Evolutionary conservation across 1,284 basidiomycete species (phyloP), one percentile per base, ranked within the genome.

Genomic region (Irpex sp.): DNA sequence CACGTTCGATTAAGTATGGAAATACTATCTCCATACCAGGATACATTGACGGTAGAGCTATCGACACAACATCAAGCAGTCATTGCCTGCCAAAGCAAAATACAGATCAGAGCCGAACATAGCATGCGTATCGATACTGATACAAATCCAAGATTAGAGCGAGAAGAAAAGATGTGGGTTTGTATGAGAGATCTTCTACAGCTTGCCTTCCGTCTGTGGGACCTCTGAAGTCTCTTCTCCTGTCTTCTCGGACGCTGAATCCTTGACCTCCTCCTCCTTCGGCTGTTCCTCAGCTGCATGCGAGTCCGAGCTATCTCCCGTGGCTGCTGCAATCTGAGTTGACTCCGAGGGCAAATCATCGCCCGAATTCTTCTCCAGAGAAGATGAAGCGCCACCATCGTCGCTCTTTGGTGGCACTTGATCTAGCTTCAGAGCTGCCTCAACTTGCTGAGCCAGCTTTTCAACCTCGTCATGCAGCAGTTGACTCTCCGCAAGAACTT

Each of bases 371-470:
- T 50, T 50, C 3, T n/a, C 43, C 5, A 3, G 2, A 13, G 15
- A 2, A 4, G 19, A 7, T 13, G 49, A n/a, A 19, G 13, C 17
- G 49, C 13, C 19, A 50, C 13, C 2, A n/a, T 17, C 49, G 7
- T 50, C 49, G 8, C 6, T 19, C 36, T 36, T 26, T n/a, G 37
- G 33, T 13, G 57, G 58, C 9, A 61, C 62, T 31, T 57, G 26
- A 13, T 55, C 49, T 37, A 62, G 60, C 43, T 69, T 66, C 55
- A 78, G 69, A 31, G 67, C 63, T 57, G 69, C 69, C 63, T 71
- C 75, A 21, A 76, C 66, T 66, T 72, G 70, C 57, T 69, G 72
- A 51, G 72, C 73, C 46, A 78, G 67, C 58, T 72, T 70, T 9
- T 78, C 78, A 57, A 79, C 68, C 63, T 76, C 78, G 6, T 68